Percentiles rank a stretch among this genome's conserved stretches.
These are phyloP conservation scores for Neostapfia colusana DNA, from an alignment of 176 grass and related monocot genomes.

Conservation along the genomic window DNA sequence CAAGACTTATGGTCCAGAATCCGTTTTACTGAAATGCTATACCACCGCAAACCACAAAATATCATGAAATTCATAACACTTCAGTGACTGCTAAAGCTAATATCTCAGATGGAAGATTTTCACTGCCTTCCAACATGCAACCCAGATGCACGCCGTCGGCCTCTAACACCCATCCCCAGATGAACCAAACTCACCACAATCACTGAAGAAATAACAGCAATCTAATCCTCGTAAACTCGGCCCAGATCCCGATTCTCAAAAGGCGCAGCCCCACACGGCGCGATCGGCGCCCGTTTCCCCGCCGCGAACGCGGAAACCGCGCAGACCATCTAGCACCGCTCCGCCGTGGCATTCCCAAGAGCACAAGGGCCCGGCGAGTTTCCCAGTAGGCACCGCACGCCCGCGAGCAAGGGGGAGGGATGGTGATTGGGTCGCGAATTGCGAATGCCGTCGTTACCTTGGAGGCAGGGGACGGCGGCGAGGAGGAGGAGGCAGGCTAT, in stretches of 20 bases:
- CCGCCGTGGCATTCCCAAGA: conserved; percentile 26
- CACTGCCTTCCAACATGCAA: not conserved
- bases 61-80: not conserved
- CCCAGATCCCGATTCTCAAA: not conserved
- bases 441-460: conserved; percentile 45
- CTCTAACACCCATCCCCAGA: not conserved
- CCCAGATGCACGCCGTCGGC: not conserved
- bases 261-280: not conserved
- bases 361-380: not conserved
- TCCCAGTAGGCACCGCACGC: not conserved
- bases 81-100: not conserved
- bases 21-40: not conserved
- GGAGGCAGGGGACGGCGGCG: conserved; percentile 49
- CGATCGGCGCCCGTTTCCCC: not conserved
- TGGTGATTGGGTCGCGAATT: not conserved
- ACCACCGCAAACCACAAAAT: not conserved
- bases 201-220: not conserved
- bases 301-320: not conserved
- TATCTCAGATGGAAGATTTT: not conserved
- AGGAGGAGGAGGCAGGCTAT: conserved; percentile 1
- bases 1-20: not conserved
- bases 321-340: conserved; percentile 38
- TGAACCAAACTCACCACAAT: not conserved
- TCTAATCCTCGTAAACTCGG: not conserved
- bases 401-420: not conserved